Base-by-base conservation (phyloP, 768 basidiomycete genomes). In the Lactarius quietus region DNA sequence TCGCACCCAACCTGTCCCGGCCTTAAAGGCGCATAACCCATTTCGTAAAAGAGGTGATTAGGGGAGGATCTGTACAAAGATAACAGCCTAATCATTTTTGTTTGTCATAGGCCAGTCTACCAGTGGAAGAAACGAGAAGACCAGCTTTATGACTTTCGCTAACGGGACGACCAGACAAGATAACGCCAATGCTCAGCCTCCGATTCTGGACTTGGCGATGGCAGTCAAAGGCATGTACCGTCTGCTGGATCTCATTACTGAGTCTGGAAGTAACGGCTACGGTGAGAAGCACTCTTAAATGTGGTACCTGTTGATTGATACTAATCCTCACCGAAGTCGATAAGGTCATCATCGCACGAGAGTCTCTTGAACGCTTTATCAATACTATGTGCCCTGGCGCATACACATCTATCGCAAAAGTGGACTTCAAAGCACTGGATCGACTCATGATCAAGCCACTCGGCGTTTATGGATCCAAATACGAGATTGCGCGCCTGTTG, bases 321-420 rank as follows among this genome's bases (percentile, higher is more conserved):
- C 43, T 2, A 4, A 56, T 18, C 65, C 23, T 48, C 14, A 6
- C n/a, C n/a, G 14, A 6, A 84, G 85, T 85, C 51, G 84, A 85
- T 64, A 87, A 87, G 69, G 79, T 86, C 39, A 82, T 86, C 73
- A 86, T 87, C 36, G 76, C 77, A 3, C 82, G 84, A 71, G 74
- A 78, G 3, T 81, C 82, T 0, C 72, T 87, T 10, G 72, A 74
- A 65, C 64, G 74, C 9, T 79, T 86, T 57, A 77, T 83, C 67
- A 82, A 86, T 57, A 70, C 70, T 20, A 43, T 85, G 9, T 75
- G 68, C 52, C 83, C 85, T 0, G 80, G 82, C 1, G 79, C 86
- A 4, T 86, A 83, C 67, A 62, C 68, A 0, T 82, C 83, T 0
- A 74, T 85, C 23, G 23, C 45, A 2, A 48, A 48, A 23, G 45